Percentiles rank a stretch among this genome's conserved stretches.
phyloP scores from a whole-genome alignment of 192 early-diverging fungal genomes.

The Backusella parvicylindrica region DNA sequence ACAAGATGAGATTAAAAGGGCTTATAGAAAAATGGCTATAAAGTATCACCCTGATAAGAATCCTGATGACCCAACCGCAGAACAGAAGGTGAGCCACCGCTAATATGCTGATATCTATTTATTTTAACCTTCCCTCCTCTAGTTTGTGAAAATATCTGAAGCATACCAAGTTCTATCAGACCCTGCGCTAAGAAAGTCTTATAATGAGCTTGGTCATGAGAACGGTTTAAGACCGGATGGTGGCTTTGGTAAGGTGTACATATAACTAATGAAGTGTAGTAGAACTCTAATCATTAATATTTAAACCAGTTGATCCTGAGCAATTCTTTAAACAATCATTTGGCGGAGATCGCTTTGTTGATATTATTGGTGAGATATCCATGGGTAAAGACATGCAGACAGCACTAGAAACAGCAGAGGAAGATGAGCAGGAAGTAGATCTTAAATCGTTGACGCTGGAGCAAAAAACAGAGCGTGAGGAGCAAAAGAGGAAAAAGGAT shows the following conservation, averaged over 20 bases:
- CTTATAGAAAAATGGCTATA: slow-evolving; percentile 80
- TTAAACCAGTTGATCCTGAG: slow-evolving; percentile 74
- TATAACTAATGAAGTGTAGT: too few relatives aligned
- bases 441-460: slow-evolving; percentile 36
- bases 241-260: slow-evolving; percentile 57
- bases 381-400: slow-evolving; percentile 91
- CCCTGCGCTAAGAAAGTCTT: slow-evolving; percentile 77
- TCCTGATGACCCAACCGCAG: slow-evolving; percentile 23
- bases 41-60: slow-evolving; percentile 93
- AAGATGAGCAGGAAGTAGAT: slow-evolving; percentile 34
- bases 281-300: too few relatives aligned
- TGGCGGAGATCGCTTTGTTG: slow-evolving; percentile 94
- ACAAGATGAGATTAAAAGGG: slow-evolving; percentile 87
- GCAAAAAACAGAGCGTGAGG: slow-evolving; percentile 58
- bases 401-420: slow-evolving; percentile 60
- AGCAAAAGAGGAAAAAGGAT: slow-evolving; percentile 50
- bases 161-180: slow-evolving; percentile 97
- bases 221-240: slow-evolving; percentile 58
- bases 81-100: slow-evolving; percentile 19
- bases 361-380: slow-evolving; percentile 97
- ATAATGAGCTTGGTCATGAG: slow-evolving; percentile 83
- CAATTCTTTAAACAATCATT: slow-evolving; percentile 96
- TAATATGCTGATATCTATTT: background rate
- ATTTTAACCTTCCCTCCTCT: background rate
- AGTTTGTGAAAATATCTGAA: slow-evolving; percentile 95